Evolutionary conservation across 306 rosid species (phyloP).

Genomic region (Cercis canadensis): DNA sequence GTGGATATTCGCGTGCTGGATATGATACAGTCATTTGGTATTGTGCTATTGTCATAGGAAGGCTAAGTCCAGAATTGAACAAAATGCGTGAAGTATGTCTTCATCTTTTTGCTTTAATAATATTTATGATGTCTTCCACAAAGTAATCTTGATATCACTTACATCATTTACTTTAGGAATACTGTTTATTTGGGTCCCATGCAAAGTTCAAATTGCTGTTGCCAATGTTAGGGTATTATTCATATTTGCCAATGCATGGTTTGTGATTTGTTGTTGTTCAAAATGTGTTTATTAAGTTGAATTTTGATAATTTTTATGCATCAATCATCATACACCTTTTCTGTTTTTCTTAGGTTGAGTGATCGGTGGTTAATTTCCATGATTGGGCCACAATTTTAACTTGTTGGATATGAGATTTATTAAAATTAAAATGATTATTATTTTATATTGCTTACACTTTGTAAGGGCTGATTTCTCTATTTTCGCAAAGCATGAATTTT

Average conservation of each 20-base stretch:
- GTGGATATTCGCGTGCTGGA: constrained; percentile 93
- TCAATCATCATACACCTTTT: not conserved
- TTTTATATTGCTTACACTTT: constrained; percentile 8
- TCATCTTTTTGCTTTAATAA: constrained; percentile 30
- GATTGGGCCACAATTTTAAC: constrained; percentile 11
- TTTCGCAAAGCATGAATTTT: constrained; percentile 22
- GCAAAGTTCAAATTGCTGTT: constrained; percentile 18
- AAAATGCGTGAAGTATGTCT: constrained; percentile 86
- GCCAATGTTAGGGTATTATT: not conserved
- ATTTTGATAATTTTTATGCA: constrained; percentile 6
- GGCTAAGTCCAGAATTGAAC: constrained; percentile 73
- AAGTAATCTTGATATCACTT: constrained; percentile 5
- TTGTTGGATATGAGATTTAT: not conserved
- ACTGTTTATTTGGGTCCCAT: constrained; percentile 22
- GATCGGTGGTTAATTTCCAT: constrained; percentile 6
- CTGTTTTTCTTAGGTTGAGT: not conserved
- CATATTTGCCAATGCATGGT: constrained; percentile 7
- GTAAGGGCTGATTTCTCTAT: not conserved
- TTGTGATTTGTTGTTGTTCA: not conserved
- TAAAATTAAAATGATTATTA: not conserved
- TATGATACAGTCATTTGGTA: constrained; percentile 77
- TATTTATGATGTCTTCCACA: constrained; percentile 18
- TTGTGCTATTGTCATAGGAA: constrained; percentile 87
- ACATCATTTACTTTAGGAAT: not conserved
- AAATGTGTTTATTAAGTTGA: not conserved